A percentile compares a stretch with the other conserved stretches of the same genome.
Conservation (phyloP, 1,284 basidiomycete genomes). For the Pseudozyma sp. region DNA sequence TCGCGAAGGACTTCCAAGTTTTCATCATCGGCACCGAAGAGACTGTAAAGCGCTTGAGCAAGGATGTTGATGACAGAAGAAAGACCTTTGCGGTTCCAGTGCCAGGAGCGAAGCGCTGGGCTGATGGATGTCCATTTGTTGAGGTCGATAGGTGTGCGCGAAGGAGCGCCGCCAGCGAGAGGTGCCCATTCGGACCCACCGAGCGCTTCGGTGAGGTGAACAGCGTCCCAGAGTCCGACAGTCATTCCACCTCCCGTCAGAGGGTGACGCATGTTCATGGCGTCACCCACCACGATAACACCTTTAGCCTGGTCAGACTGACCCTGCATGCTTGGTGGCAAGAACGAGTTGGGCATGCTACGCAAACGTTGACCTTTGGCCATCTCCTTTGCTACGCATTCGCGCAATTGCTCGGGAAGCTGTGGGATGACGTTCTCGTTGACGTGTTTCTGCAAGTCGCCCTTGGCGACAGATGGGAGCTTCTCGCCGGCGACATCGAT, state of each 20-base stretch:
- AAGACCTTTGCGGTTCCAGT: slow-evolving; percentile 65
- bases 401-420: slow-evolving; percentile 60
- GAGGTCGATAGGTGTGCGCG: slow-evolving; percentile 45
- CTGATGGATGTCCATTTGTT: slow-evolving; percentile 51
- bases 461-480: slow-evolving; percentile 79
- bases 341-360: slow-evolving; percentile 95
- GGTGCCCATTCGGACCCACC: slow-evolving; percentile 61
- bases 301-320: slow-evolving; percentile 74
- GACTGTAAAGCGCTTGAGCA: slow-evolving; percentile 66
- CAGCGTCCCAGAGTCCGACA: slow-evolving; percentile 67
- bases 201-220: slow-evolving; percentile 62
- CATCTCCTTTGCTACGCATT: slow-evolving; percentile 54
- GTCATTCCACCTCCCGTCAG: slow-evolving; percentile 81
- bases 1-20: slow-evolving; percentile 84
- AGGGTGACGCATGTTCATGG: slow-evolving; percentile 99
- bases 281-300: slow-evolving; percentile 89
- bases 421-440: slow-evolving; percentile 59
- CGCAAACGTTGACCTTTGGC: slow-evolving; percentile 70
- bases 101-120: slow-evolving; percentile 61
- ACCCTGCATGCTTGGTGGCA: slow-evolving; percentile 87
- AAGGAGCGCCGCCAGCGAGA: slow-evolving; percentile 11
- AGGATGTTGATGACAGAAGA: slow-evolving; percentile 67
- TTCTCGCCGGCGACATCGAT: slow-evolving; percentile 86
- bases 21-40: slow-evolving; percentile 73
- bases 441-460: slow-evolving; percentile 70